Evolutionary conservation across 441 rosid species (phyloP), one percentile per base, ranked within the genome.

Genomic region (Hypseocharis bilobata): DNA sequence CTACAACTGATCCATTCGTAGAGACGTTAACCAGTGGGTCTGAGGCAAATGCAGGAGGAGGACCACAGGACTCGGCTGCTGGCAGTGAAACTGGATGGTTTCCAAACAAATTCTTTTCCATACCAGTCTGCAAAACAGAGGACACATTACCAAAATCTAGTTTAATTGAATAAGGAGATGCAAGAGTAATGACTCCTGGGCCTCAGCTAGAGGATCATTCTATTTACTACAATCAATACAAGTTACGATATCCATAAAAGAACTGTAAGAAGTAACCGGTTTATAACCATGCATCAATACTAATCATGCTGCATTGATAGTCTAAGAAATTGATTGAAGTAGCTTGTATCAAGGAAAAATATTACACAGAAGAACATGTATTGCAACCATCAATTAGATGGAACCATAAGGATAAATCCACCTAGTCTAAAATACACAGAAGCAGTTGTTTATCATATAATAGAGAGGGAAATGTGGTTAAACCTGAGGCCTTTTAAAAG

Each of bases 81-180:
- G 87, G 55, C 67, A 83, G 77, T 71, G 95, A 83, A 73, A 86
- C 87, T 51, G 96, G 96, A 81, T 87, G 87, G 73, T 82, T 89
- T 72, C 97, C 97, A 69, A 89, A 80, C 78, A 91, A 73, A 76
- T 86, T 85, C 85, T 86, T 89, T 72, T 85, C 97, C 77, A 86
- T 67, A 36, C 96, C 96, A 77, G 86, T 84, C 99, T 93, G 96
- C 76, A 80, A 42, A 34, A 66, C 22, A 74, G 30, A 69, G 56
- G 45, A 66, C 22, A 66, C 23, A 56, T 22, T 4, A 44, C 29
- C 61, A 62, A 64, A 55, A 19, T 45, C 68, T 13, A 64, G 16
- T 66, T 60, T 19, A 52, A 29, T 44, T 38, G 2, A 55, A 64
- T 62, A 30, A 30, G 29, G 19, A 22, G 60, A 67, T 30, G 56